Percentiles rank a stretch among this genome's conserved stretches.
Evolutionary conservation across 2,329 filamentous ascomycete genomes (phyloP).

Genomic region (Lachnellula cervina): DNA sequence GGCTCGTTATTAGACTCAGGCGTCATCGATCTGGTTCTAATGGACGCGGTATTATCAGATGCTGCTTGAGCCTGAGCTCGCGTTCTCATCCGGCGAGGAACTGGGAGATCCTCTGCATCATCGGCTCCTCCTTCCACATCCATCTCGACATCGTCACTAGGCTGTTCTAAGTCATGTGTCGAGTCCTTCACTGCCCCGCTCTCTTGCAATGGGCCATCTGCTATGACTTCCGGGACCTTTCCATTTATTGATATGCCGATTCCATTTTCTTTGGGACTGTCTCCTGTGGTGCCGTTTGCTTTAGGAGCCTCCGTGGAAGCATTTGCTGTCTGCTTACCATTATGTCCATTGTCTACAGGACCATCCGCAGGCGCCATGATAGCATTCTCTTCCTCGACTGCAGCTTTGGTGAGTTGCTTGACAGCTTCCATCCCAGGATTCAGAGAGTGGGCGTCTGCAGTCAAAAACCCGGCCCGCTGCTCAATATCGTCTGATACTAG

Average conservation of each 20-base stretch:
- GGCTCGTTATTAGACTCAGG: constrained; percentile 44
- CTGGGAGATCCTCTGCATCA: constrained; percentile 38
- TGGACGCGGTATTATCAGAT: constrained; percentile 32
- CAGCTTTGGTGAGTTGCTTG: background rate
- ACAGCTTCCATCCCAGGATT: constrained; percentile 3
- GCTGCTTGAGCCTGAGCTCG: constrained; percentile 46
- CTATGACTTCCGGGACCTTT: background rate
- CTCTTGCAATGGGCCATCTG: background rate
- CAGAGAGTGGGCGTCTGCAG: constrained; percentile 9
- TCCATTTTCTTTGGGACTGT: background rate
- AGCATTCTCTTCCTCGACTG: constrained; percentile 2
- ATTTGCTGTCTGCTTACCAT: constrained; percentile 1
- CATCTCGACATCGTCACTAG: constrained; percentile 8
- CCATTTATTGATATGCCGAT: background rate
- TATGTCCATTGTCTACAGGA: background rate
- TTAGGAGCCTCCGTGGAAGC: background rate
- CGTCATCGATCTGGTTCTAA: constrained; percentile 31
- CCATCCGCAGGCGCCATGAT: background rate
- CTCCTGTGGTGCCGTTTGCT: background rate
- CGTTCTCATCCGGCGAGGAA: constrained; percentile 50
- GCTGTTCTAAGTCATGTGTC: background rate
- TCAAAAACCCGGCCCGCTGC: constrained; percentile 6
- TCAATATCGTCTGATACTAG: constrained; percentile 21
- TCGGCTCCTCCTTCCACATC: constrained; percentile 26
- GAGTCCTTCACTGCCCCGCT: constrained; percentile 6